Evolutionary conservation across 2,329 filamentous ascomycete genomes (phyloP), one percentile per base, ranked within the genome.

Genomic region (Exophiala alcalophila): DNA sequence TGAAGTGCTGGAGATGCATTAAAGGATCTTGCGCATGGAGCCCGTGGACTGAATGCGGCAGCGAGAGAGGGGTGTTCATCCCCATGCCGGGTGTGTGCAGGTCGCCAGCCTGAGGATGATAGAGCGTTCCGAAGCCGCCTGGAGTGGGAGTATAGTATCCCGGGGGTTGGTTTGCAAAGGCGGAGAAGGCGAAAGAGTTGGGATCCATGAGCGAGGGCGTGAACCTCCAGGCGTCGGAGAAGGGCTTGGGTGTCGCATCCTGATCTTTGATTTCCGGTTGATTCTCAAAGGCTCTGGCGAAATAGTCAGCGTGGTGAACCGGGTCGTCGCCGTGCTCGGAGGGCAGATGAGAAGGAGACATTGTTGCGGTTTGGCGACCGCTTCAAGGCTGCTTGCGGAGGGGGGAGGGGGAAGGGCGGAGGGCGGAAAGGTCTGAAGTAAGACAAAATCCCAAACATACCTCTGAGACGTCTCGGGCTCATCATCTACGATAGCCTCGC

Each of bases 121-220:
- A 94, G 53, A 91, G 67, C 12, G 85, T 84, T 60, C 84, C 87
- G 51, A 81, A 84, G 31, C 84, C 85, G 51, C 85, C 86, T 2
- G 88, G 85, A 1, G 87, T 94, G 2, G 90, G 86, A 5, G 88
- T 90, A 66, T 94, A 96, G 65, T 92, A 92, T 10, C 83, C 86
- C 11, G 85, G 78, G 31, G 84, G 78, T 52, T 90, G 85, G 64
- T 86, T 87, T 52, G 84, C 81, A 59, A 94, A 91, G 42, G 76
- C 75, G 47, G 80, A 76, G 65, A 95, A 96, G 16, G 81, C 79
- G 62, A 87, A 87, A 20, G 86, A 85, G 63, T 84, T 88, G 12
- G 88, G 81, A 61, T 97, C 91, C 61, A 97, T 77, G 44, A 94
- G 72, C 15, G 89, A 92, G 3, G 90, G 88, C 2, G 90, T 94